Conservation (phyloP, 345 rosid species). For the Salix brachista region DNA sequence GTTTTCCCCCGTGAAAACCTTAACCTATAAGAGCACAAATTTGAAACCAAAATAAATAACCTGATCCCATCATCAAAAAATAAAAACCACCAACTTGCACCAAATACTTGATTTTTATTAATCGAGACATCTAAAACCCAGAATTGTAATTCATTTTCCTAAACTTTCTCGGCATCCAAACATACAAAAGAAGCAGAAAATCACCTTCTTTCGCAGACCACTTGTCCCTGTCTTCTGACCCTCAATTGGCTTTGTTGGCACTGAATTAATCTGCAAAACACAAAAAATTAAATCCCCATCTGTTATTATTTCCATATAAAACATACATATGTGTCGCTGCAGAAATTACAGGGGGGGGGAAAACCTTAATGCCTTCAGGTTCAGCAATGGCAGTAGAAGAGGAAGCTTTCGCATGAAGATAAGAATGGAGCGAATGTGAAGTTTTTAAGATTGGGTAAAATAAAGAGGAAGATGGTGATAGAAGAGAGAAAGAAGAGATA, state of each 20-base stretch:
- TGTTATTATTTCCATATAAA: too few relatives aligned
- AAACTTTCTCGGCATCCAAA: not conserved
- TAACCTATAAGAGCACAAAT: conserved; percentile 46
- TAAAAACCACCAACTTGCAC: not conserved
- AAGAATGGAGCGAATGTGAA: conserved; percentile 11
- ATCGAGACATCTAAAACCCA: not conserved
- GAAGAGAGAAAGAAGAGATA: conserved; percentile 24
- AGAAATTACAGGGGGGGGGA: not conserved
- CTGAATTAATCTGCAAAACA: conserved; percentile 20
- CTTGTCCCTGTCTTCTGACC: conserved; percentile 28
- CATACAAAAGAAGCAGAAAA: not conserved
- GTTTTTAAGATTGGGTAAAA: conserved; percentile 19
- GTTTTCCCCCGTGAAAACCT: conserved; percentile 82
- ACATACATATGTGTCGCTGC: not conserved
- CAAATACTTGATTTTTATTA: conserved; percentile 1
- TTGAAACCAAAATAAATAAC: not conserved
- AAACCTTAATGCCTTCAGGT: conserved; percentile 44
- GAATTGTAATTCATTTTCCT: not conserved
- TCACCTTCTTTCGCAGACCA: conserved; percentile 48
- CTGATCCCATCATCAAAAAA: not conserved
- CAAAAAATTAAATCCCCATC: not conserved
- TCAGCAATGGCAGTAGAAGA: conserved; percentile 48
- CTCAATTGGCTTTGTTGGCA: conserved; percentile 29
- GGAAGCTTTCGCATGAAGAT: conserved; percentile 36
- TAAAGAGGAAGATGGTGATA: conserved; percentile 22